Evolutionary conservation across 2,329 filamentous ascomycete species (phyloP).

Genomic region (Claviceps spartinae): DNA sequence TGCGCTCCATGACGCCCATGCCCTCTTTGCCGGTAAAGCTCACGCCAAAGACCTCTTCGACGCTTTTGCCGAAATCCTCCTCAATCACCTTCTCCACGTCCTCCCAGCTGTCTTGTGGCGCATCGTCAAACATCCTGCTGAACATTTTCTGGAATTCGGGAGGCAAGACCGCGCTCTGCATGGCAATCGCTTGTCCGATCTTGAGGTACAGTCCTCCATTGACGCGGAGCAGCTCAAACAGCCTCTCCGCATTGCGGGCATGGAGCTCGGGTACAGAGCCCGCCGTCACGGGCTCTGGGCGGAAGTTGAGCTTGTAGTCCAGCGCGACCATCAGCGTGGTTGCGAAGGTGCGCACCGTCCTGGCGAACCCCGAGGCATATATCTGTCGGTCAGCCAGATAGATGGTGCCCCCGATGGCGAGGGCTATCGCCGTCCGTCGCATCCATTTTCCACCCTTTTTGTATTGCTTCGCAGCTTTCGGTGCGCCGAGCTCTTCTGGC

Average conservation of each 20-base stretch:
- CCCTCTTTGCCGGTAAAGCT: slow-evolving; percentile 62
- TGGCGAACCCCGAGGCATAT: slow-evolving; percentile 66
- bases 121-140: slow-evolving; percentile 91
- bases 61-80: slow-evolving; percentile 75
- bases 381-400: slow-evolving; percentile 60
- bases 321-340: slow-evolving; percentile 67
- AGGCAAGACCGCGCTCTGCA: slow-evolving; percentile 90
- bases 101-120: slow-evolving; percentile 79
- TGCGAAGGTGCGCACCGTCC: slow-evolving; percentile 70
- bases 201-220: slow-evolving; percentile 96
- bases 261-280: slow-evolving; percentile 68
- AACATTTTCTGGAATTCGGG: slow-evolving; percentile 97
- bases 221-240: slow-evolving; percentile 66
- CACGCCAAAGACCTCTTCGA: slow-evolving; percentile 86
- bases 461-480: slow-evolving; percentile 57
- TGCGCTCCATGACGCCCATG: slow-evolving; percentile 48
- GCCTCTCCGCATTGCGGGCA: slow-evolving; percentile 64
- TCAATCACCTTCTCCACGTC: slow-evolving; percentile 75
- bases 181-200: slow-evolving; percentile 94
- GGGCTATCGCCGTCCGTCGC: slow-evolving; percentile 55
- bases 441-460: slow-evolving; percentile 58
- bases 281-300: slow-evolving; percentile 60
- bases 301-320: slow-evolving; percentile 96
- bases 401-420: slow-evolving; percentile 42
- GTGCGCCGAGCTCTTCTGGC: slow-evolving; percentile 63